Conservation (phyloP, 2,329 filamentous ascomycete genomes). For the Curvularia spicifera region DNA sequence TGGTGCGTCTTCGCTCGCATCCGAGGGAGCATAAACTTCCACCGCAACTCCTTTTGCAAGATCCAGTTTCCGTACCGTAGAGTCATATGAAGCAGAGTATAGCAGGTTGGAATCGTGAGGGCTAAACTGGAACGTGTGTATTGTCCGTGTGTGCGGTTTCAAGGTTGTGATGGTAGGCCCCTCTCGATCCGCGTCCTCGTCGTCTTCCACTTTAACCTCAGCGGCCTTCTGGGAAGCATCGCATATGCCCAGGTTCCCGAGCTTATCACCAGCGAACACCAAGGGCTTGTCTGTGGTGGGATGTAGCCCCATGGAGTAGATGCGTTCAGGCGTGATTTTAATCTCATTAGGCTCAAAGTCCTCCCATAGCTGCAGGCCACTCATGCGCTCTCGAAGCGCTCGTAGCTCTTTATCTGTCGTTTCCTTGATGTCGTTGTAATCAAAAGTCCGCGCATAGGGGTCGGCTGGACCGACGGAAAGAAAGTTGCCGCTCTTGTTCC, state of each 20-base stretch:
- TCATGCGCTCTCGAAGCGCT: conserved; percentile 77
- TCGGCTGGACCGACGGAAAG: conserved; percentile 73
- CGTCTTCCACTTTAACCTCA: conserved; percentile 62
- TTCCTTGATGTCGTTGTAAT: conserved; percentile 79
- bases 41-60: conserved; percentile 78
- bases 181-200: conserved; percentile 67
- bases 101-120: conserved; percentile 75
- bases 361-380: conserved; percentile 77
- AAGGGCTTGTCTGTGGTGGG: conserved; percentile 85
- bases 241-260: conserved; percentile 88
- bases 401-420: conserved; percentile 79
- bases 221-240: conserved; percentile 77
- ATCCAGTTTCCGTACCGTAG: conserved; percentile 86
- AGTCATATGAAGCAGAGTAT: conserved; percentile 90
- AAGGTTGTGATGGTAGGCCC: conserved; percentile 86
- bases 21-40: conserved; percentile 79
- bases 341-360: conserved; percentile 76
- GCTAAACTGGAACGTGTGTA: conserved; percentile 81
- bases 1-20: conserved; percentile 73
- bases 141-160: conserved; percentile 88
- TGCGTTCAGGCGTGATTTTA: conserved; percentile 32
- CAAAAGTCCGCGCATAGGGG: conserved; percentile 84
- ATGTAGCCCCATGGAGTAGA: conserved; percentile 85
- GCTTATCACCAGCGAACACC: conserved; percentile 92
- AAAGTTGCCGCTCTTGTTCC: conserved; percentile 71